Conservation (phyloP, 2,329 filamentous ascomycete species). For the Penicillium italicum region DNA sequence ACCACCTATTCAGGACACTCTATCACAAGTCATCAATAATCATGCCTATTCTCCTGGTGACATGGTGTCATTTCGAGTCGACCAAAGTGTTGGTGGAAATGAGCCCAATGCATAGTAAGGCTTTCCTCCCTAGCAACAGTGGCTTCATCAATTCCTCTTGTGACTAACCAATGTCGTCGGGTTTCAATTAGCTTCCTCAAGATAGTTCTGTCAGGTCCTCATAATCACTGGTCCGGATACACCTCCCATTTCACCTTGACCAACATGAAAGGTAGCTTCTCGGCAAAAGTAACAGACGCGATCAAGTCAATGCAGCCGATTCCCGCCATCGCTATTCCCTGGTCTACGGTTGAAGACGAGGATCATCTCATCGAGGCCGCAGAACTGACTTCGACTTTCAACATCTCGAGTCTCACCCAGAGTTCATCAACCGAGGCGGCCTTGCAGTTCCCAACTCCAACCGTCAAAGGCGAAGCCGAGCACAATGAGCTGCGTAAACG, state of each 20-base stretch:
- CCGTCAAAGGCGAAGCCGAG: constrained; percentile 20
- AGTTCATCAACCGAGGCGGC: constrained; percentile 26
- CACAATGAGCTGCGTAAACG: constrained; percentile 31
- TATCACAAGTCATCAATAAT: constrained; percentile 40
- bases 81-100: constrained; percentile 43
- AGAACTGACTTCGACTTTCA: neutral
- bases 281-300: constrained; percentile 34
- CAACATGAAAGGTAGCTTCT: constrained; percentile 61
- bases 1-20: constrained; percentile 36
- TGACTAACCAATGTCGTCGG: neutral
- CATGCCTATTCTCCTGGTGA: constrained; percentile 41
- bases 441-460: constrained; percentile 30
- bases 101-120: constrained; percentile 56
- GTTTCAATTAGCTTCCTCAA: constrained; percentile 51
- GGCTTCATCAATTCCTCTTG: neutral
- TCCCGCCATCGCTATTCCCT: constrained; percentile 6
- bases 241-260: constrained; percentile 64
- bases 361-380: constrained; percentile 8
- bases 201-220: constrained; percentile 54
- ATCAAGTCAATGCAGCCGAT: constrained; percentile 17
- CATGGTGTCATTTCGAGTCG: constrained; percentile 45
- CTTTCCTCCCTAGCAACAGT: neutral
- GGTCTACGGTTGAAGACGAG: neutral
- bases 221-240: constrained; percentile 48
- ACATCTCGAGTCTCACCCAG: constrained; percentile 16